Evolutionary conservation across 2,329 filamentous ascomycete genomes (phyloP), one percentile per base, ranked within the genome.

Genomic region (Hypoxylon sp.): DNA sequence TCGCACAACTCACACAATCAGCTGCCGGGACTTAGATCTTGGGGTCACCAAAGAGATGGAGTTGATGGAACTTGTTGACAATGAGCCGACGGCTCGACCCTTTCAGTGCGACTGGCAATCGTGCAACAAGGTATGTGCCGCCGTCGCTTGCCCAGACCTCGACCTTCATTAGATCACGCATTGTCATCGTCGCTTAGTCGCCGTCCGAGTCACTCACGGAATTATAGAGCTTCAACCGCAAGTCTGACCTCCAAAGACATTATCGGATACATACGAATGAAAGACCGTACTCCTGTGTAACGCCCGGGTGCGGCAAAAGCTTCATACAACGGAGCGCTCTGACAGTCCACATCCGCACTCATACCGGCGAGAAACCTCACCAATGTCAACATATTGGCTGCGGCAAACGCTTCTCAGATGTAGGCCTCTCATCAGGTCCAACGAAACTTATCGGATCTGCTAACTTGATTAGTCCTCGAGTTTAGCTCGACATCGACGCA

Each of bases 211-310:
- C 53, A 46, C 61, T 73, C 19, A 70, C 58, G 60, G 34, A 19
- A 60, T 45, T 25, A n/a, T 72, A 91, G 90, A 90, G 87, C 80
- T 92, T 92, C 82, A 91, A 91, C 79, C 85, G 90, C 74, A 91
- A 91, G 78, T 91, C 90, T 17, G 90, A 91, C 73, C 81, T 92
- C 66, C 89, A 91, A 75, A 85, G 90, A 75, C 90, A 92, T 75
- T 90, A 90, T 75, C 85, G 90, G 68, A 92, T 91, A 75, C 90
- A 92, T 79, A 92, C 90, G 59, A 91, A 91, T 75, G 89, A 91
- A 78, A 82, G 89, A 19, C 90, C 90, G 9, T 91, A 91, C 76
- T 83, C 84, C 30, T 92, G 89, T 79, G 82, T 81, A 60, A 86
- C 83, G 7, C 83, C 83, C 7, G 87, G 85, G 5, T 92, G 90